These are phyloP conservation scores for Elsinoe fawcettii DNA, from an alignment of 2,329 filamentous ascomycete genomes.

Conservation along the genomic window DNA sequence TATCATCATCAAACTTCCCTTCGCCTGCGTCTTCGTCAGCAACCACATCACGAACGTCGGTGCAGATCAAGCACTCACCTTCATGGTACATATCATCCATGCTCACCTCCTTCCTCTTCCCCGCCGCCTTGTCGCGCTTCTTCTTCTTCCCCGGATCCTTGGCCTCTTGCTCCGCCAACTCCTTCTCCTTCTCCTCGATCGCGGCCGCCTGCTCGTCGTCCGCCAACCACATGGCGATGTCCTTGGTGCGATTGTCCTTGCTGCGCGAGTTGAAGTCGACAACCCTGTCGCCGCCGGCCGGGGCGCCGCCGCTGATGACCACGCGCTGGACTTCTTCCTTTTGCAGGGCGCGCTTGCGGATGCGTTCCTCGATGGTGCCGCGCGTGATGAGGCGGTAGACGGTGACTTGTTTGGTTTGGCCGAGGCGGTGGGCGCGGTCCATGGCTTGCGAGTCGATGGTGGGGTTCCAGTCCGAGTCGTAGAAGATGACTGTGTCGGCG, in stretches of 20 bases:
- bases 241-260: conserved; percentile 87
- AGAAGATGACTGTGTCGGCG: conserved; percentile 98
- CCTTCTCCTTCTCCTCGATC: conserved; percentile 86
- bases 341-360: conserved; percentile 90
- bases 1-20: conserved; percentile 92
- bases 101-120: conserved; percentile 57
- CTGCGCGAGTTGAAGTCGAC: conserved; percentile 95
- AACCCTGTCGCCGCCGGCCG: conserved; percentile 47
- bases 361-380: conserved; percentile 94
- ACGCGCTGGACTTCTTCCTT: conserved; percentile 98
- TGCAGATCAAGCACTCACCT: conserved; percentile 56
- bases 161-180: conserved; percentile 61
- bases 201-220: conserved; percentile 93
- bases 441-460: conserved; percentile 98
- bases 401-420: conserved; percentile 90
- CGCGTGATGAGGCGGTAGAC: conserved; percentile 96
- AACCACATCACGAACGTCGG: conserved; percentile 4
- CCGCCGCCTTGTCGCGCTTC: conserved; percentile 42
- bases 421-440: conserved; percentile 96
- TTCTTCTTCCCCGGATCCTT: conserved; percentile 41
- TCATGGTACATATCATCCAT: conserved; percentile 99
- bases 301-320: conserved; percentile 80
- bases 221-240: conserved; percentile 97
- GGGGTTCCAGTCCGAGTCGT: conserved; percentile 98
- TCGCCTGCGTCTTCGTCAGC: conserved; percentile 58